Evolutionary conservation across 345 rosid genomes (phyloP), one percentile per base, ranked within the genome.

Genomic region (Eucalyptus tenuipes): DNA sequence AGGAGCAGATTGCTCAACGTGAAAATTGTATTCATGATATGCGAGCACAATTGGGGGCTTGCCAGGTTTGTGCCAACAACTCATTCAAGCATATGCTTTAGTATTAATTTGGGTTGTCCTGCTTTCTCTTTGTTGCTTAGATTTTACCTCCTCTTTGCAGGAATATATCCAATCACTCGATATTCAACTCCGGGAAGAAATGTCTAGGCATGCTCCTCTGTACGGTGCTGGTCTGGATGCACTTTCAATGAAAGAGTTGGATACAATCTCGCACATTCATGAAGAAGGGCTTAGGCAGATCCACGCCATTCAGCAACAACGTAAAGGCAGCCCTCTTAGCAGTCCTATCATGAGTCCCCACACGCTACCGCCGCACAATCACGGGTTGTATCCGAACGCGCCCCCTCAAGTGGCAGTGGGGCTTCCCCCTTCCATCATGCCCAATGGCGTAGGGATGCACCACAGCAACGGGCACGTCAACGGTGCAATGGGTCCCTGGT

Each of bases 211-310:
- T 82, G 99, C 99, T 17, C 99, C 99, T 13, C 94, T 98, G 7
- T 98, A 98, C 18, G 99, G 99, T 89, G 99, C 97, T 25, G 97
- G 96, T 87, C 89, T 98, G 92, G 99, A 98, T 91, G 93, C 95
- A 90, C 94, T 98, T 31, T 96, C 99, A 16, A 92, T 96, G 98
- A 94, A 94, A 90, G 99, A 98, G 94, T 91, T 98, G 87, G 98
- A 96, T 71, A 97, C 99, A 6, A 89, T 98, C 89, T 93, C 97
- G 18, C 95, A 94, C 9, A 98, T 98, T 90, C 99, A 98, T 16
- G 99, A 97, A 90, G 99, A 98, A 89, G 99, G 99, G 81, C 95
- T 98, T 53, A 92, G 97, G 93, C 97, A 94, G 93, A 96, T 98
- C 90, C 98, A 94, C 47, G 92, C 94, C 68, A 93, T 97, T 85